Percentiles rank a stretch among this genome's conserved stretches.
phyloP scores from a whole-genome alignment of 169 alveolate species.

The Blepharisma undulans region DNA sequence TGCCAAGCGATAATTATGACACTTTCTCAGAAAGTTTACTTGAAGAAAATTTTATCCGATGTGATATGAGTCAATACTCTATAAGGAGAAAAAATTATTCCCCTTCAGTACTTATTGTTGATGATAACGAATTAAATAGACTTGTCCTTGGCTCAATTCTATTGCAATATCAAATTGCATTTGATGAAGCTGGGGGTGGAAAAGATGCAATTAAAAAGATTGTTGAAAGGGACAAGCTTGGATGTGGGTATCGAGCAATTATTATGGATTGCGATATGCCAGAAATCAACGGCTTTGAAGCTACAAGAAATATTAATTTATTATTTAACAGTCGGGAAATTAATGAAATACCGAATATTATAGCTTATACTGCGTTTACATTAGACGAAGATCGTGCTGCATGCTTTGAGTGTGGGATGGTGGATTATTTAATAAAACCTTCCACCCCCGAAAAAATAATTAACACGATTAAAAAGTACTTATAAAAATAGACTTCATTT shows the following conservation, averaged over 20 bases:
- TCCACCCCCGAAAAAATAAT: not conserved
- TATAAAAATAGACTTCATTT: too few relatives aligned
- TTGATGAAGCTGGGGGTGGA: not conserved
- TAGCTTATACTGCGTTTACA: not conserved
- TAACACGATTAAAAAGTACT: not conserved
- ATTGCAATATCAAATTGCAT: not conserved
- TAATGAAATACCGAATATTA: not conserved
- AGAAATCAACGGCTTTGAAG: constrained; percentile 23
- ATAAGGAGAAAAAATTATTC: not conserved
- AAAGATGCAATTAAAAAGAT: not conserved
- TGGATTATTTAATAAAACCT: not conserved
- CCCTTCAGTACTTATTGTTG: not conserved
- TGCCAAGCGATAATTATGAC: not conserved
- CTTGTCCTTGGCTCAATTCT: not conserved
- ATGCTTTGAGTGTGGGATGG: constrained; percentile 27
- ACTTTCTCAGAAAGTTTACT: not conserved
- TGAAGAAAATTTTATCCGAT: not conserved
- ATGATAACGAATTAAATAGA: constrained; percentile 6
- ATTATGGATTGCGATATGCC: constrained; percentile 39
- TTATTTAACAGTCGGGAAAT: not conserved
- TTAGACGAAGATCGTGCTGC: not conserved
- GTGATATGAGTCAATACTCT: not conserved
- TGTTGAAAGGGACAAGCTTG: not conserved
- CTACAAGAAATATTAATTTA: constrained; percentile 1
- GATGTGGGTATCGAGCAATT: not conserved